phyloP scores from a whole-genome alignment of 805 yeast species.

The Saturnispora mendoncae region DNA sequence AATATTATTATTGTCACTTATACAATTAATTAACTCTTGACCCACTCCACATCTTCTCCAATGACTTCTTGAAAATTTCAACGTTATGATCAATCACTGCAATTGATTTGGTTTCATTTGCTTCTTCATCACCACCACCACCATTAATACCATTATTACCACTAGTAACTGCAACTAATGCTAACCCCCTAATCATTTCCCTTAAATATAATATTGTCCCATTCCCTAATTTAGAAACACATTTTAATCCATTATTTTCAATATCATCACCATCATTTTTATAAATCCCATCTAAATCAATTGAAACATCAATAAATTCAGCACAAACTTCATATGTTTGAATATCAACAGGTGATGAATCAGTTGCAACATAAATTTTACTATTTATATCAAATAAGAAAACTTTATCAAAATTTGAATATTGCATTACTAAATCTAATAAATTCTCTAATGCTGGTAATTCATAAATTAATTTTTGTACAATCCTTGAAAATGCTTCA shows the following conservation, averaged over 20 bases:
- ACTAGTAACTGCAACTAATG: constrained; percentile 79
- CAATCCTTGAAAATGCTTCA: constrained; percentile 89
- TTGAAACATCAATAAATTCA: constrained; percentile 90
- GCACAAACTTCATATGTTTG: constrained; percentile 96
- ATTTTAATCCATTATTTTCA: constrained; percentile 29
- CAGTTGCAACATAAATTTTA: constrained; percentile 92
- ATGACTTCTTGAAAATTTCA: constrained; percentile 63
- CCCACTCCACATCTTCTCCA: constrained; percentile 62
- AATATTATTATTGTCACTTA: neutral
- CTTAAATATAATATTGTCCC: constrained; percentile 78
- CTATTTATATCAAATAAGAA: constrained; percentile 87
- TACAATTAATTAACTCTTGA: constrained; percentile 24
- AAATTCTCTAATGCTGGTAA: constrained; percentile 80
- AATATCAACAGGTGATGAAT: constrained; percentile 89
- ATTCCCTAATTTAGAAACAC: constrained; percentile 69
- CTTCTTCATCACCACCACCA: no score
- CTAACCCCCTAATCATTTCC: constrained; percentile 89
- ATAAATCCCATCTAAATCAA: constrained; percentile 73
- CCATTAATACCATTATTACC: constrained; percentile 38
- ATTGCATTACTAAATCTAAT: constrained; percentile 80
- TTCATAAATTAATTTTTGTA: constrained; percentile 85
- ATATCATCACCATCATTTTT: constrained; percentile 21
- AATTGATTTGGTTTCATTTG: constrained; percentile 36
- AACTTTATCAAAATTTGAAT: constrained; percentile 85
- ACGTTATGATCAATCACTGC: constrained; percentile 86